Percentiles rank a stretch among this genome's conserved stretches.
These are phyloP conservation scores for Angophora floribunda DNA, from an alignment of 345 rosid species.

Conservation along the genomic window DNA sequence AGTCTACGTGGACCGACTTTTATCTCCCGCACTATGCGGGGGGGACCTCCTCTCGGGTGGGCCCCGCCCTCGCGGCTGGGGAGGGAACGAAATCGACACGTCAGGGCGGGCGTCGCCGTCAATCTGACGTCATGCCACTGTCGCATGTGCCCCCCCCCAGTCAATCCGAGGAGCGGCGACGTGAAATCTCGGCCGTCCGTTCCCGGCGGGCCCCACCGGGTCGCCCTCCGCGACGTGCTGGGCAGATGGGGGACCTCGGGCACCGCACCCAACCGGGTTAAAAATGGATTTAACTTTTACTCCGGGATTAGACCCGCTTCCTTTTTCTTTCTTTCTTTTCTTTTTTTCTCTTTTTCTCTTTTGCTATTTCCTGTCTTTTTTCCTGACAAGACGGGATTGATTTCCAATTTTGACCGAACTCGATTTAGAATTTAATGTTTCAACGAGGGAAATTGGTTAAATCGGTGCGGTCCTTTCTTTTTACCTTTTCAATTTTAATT, in stretches of 20 bases:
- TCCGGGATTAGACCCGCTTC: not conserved
- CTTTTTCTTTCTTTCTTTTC: not conserved
- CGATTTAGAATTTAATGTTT: not conserved
- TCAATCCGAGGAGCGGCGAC: not conserved
- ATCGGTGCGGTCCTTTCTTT: not conserved
- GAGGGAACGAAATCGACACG: not conserved
- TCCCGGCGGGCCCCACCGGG: not conserved
- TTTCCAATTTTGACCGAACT: not conserved
- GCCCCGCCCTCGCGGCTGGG: not conserved
- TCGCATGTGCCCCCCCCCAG: not conserved
- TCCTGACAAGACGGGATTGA: not conserved
- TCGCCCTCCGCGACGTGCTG: not conserved
- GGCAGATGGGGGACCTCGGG: not conserved
- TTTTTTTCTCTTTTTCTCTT: no score
- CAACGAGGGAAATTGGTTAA: not conserved
- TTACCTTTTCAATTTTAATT: not conserved
- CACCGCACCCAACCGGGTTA: not conserved
- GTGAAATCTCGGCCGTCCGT: slow-evolving; percentile 8
- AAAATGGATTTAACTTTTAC: not conserved
- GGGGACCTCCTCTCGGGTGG: slow-evolving; percentile 1
- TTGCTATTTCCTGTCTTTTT: not conserved
- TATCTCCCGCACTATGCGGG: slow-evolving; percentile 14
- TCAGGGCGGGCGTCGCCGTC: slow-evolving; percentile 1
- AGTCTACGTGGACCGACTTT: not conserved
- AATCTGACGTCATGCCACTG: slow-evolving; percentile 9